A percentile compares a stretch with the other conserved stretches of the same genome.
Conservation (phyloP, 2,329 filamentous ascomycete species). For the Fusarium xylarioides region DNA sequence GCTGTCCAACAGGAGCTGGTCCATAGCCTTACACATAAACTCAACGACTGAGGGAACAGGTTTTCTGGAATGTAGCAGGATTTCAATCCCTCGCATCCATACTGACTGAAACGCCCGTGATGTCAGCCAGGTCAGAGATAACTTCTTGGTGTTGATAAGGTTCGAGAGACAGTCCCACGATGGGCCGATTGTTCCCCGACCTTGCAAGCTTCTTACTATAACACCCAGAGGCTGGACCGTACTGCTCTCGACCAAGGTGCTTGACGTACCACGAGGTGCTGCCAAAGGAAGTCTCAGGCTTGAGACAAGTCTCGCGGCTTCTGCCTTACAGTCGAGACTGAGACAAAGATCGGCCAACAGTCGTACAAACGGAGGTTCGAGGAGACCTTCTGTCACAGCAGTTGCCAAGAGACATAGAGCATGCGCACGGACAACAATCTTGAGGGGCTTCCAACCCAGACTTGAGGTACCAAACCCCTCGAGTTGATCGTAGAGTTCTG, state of each 20-base stretch:
- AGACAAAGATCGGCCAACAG: slow-evolving; percentile 45
- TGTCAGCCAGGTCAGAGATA: slow-evolving; percentile 41
- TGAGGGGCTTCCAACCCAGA: slow-evolving; percentile 48
- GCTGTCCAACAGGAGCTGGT: slow-evolving; percentile 30
- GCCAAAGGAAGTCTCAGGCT: slow-evolving; percentile 25
- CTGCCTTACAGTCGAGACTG: slow-evolving; percentile 39
- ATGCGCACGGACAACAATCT: slow-evolving; percentile 47
- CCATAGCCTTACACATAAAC: slow-evolving; percentile 40
- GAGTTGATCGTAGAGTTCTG: slow-evolving; percentile 49
- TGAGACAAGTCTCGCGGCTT: slow-evolving; percentile 42
- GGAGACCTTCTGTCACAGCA: slow-evolving; percentile 45
- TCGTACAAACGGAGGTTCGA: slow-evolving; percentile 42
- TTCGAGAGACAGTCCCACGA: slow-evolving; percentile 38
- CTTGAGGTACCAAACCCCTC: slow-evolving; percentile 44
- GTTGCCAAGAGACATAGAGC: slow-evolving; percentile 42
- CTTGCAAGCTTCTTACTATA: slow-evolving; percentile 26
- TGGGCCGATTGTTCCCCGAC: slow-evolving; percentile 8
- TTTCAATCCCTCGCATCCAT: slow-evolving; percentile 42
- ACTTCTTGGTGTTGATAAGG: slow-evolving; percentile 28
- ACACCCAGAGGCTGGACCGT: slow-evolving; percentile 35
- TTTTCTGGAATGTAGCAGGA: slow-evolving; percentile 34
- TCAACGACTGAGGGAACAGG: slow-evolving; percentile 33
- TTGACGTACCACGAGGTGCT: slow-evolving; percentile 21
- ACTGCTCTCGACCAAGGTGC: slow-evolving; percentile 26
- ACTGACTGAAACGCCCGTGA: slow-evolving; percentile 37